phyloP scores from a whole-genome alignment of 805 yeast species.

The Nadsonia fulvescens region DNA sequence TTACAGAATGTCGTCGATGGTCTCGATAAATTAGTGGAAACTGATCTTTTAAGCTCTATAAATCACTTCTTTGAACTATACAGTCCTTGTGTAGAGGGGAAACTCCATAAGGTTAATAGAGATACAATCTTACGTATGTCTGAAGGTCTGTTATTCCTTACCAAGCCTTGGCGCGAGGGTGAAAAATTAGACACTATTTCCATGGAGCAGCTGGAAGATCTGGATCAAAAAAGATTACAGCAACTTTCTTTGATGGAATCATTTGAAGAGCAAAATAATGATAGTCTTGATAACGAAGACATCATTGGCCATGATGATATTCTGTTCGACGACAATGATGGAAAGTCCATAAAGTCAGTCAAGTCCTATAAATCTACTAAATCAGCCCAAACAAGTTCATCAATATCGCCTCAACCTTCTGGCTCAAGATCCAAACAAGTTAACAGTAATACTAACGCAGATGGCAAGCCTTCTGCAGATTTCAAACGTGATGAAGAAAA shows the following conservation, averaged over 20 bases:
- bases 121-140: conserved; percentile 72
- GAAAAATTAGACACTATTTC: conserved; percentile 13
- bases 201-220: conserved; percentile 3
- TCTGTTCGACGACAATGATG: conserved; percentile 6
- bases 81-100: conserved; percentile 39
- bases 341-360: conserved; percentile 16
- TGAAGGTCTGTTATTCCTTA: conserved; percentile 68
- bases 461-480: conserved; percentile 29
- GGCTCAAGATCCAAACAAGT: too few species aligned
- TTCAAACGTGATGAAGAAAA: conserved; percentile 21
- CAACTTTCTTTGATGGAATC: too few species aligned
- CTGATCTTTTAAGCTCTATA: conserved; percentile 62
- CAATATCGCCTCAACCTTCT: too few species aligned
- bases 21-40: conserved; percentile 45
- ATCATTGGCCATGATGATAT: conserved; percentile 1
- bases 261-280: conserved; percentile 1
- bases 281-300: background rate
- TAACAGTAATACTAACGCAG: too few species aligned
- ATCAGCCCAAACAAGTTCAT: conserved; percentile 8
- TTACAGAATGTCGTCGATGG: conserved; percentile 60
- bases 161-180: conserved; percentile 71
- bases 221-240: conserved; percentile 4
- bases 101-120: conserved; percentile 48
- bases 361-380: conserved; percentile 13
- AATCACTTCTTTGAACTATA: conserved; percentile 66